Conservation (phyloP, 805 yeast species). For the Myxozyma monticola region DNA sequence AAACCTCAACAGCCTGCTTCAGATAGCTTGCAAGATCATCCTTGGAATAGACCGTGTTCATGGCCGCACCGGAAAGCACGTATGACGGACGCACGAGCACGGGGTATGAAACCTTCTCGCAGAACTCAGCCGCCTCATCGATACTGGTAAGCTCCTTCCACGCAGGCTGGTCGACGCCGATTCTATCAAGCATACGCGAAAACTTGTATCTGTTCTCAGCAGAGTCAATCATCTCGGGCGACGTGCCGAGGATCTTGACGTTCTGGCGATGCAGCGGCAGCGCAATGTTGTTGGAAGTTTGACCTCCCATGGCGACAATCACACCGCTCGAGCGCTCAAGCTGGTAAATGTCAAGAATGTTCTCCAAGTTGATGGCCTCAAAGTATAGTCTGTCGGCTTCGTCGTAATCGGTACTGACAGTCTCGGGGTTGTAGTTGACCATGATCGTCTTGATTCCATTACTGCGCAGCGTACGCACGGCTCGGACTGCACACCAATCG, state of each 20-base stretch:
- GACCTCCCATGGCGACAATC: conserved; percentile 98
- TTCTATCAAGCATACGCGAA: conserved; percentile 93
- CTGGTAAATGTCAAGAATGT: conserved; percentile 93
- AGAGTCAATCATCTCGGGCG: conserved; percentile 97
- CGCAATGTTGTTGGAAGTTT: conserved; percentile 95
- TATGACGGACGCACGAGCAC: conserved; percentile 97
- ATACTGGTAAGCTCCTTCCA: conserved; percentile 97
- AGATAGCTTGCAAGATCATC: conserved; percentile 85
- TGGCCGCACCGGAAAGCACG: conserved; percentile 97
- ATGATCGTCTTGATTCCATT: conserved; percentile 87
- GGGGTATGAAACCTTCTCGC: conserved; percentile 87
- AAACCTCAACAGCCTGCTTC: conserved; percentile 93
- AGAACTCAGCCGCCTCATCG: conserved; percentile 89
- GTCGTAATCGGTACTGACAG: conserved; percentile 98
- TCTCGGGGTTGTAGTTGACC: conserved; percentile 98
- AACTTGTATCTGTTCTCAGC: conserved; percentile 98
- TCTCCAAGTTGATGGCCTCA: conserved; percentile 90
- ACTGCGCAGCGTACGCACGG: conserved; percentile 89
- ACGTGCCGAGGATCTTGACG: conserved; percentile 93
- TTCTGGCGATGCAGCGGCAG: conserved; percentile 88
- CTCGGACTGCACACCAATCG: conserved; percentile 99
- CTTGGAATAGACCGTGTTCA: conserved; percentile 91
- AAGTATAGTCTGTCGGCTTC: conserved; percentile 96
- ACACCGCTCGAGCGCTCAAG: conserved; percentile 89
- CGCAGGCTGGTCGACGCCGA: conserved; percentile 98